Conservation (phyloP, 495 filamentous ascomycete species). For the Lasiosphaeria ovina region DNA sequence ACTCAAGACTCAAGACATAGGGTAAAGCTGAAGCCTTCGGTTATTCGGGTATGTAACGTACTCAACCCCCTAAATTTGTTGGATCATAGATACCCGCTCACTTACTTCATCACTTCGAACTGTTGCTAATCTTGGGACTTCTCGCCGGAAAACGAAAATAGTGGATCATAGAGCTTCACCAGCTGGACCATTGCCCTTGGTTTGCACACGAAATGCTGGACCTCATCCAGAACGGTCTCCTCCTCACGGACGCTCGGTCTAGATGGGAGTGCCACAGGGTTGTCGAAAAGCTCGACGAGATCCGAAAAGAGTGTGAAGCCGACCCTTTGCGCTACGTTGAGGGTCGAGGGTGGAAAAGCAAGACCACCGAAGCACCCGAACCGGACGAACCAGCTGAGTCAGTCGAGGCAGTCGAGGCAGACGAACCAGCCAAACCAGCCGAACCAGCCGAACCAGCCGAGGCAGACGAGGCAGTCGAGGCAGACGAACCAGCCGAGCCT, state of each 20-base stretch:
- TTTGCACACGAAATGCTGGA: neutral
- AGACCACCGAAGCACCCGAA: conserved; percentile 12
- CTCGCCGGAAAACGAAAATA: neutral
- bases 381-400: too few relatives aligned
- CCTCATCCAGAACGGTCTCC: neutral
- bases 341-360: neutral
- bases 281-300: neutral
- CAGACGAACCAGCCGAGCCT: too few relatives aligned
- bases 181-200: neutral
- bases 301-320: neutral
- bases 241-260: neutral
- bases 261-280: neutral
- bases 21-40: neutral
- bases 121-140: too few relatives aligned
- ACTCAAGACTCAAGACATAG: neutral
- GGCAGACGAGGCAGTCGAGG: too few relatives aligned
- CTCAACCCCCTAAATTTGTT: too few relatives aligned
- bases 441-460: too few relatives aligned
- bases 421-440: too few relatives aligned
- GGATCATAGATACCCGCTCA: neutral
- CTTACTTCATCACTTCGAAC: neutral
- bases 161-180: neutral
- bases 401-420: too few relatives aligned
- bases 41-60: neutral
- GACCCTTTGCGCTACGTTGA: neutral